Conservation (phyloP, 2,329 filamentous ascomycete species). For the Fusarium goolgardi region DNA sequence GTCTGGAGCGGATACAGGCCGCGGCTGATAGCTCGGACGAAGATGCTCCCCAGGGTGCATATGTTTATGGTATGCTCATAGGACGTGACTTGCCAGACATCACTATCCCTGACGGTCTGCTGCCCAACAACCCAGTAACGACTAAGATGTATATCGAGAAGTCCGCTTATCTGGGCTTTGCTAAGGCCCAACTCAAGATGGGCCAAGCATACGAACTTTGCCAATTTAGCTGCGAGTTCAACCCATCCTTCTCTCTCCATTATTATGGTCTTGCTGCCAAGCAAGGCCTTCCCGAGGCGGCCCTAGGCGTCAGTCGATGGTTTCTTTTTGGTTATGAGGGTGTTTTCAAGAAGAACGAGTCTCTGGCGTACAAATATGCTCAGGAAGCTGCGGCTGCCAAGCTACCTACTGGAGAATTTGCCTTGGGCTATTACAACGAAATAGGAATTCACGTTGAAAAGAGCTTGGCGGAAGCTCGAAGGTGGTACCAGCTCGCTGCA, state of each 20-base stretch:
- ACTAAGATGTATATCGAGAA: constrained; percentile 94
- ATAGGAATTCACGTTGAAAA: constrained; percentile 93
- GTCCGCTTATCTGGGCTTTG: constrained; percentile 93
- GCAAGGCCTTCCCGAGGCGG: constrained; percentile 92
- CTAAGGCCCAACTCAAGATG: constrained; percentile 97
- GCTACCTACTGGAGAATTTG: constrained; percentile 92
- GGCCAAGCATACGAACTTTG: constrained; percentile 95
- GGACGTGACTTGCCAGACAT: constrained; percentile 93
- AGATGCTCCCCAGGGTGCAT: constrained; percentile 95
- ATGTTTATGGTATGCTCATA: constrained; percentile 94
- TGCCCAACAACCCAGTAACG: constrained; percentile 77
- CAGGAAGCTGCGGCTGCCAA: constrained; percentile 85
- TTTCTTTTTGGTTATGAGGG: constrained; percentile 95
- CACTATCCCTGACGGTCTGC: constrained; percentile 74
- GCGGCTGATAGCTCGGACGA: constrained; percentile 92
- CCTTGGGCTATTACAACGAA: constrained; percentile 96
- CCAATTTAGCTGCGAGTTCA: constrained; percentile 93
- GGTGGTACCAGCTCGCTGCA: constrained; percentile 91
- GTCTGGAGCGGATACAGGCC: constrained; percentile 83
- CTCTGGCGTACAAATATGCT: constrained; percentile 90
- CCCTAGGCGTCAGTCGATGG: constrained; percentile 98
- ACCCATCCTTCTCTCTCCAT: constrained; percentile 89
- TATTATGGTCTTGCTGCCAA: constrained; percentile 94
- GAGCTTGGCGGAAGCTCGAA: constrained; percentile 82
- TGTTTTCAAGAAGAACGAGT: constrained; percentile 94